Evolutionary conservation across 2,329 filamentous ascomycete species (phyloP), one percentile per base, ranked within the genome.

Genomic region (Phialemoniopsis sp.): DNA sequence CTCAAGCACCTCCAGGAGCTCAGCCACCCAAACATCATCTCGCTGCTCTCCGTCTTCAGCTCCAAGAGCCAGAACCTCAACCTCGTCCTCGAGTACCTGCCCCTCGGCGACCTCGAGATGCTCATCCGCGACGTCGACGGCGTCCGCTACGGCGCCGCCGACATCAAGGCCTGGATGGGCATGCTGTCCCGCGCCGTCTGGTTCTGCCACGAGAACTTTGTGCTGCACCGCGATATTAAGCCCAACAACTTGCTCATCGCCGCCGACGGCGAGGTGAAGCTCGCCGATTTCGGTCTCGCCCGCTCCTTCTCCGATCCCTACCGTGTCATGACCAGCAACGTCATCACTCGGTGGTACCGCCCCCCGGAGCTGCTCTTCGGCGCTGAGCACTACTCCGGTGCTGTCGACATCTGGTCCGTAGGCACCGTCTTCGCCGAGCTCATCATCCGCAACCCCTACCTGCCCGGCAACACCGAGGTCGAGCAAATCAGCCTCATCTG

Each of bases 141-240:
- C 39, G 83, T 96, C 34, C 80, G 82, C 39, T 97, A 97, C 62
- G 87, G 87, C 45, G 79, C 81, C 10, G 86, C 87, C 14, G 93
- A 98, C 62, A 89, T 97, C 62, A 98, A 98, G 63, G 86, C 89
- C 13, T 98, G 93, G 93, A 95, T 96, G 84, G 87, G 87, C 47
- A 97, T 97, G 93, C 76, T 97, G n/a, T 79, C 78, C 19, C 82
- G 91, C 32, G 93, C 87, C 18, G 81, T 97, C 19, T 95, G 89
- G 84, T 98, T 95, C 71, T 97, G 93, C 63, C 93, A 98, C 63
- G 87, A 90, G 58, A 94, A 93, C 61, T 91, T 85, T 53, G 80
- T 98, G 14, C 75, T 98, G 21, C 93, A 98, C 66, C 87, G 93
- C 52, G 93, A 98, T 70, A 97, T 98, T 72, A 98, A 98, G 67